These are phyloP conservation scores for Candida ipomoeae DNA, from an alignment of 805 yeast species.

Conservation along the genomic window DNA sequence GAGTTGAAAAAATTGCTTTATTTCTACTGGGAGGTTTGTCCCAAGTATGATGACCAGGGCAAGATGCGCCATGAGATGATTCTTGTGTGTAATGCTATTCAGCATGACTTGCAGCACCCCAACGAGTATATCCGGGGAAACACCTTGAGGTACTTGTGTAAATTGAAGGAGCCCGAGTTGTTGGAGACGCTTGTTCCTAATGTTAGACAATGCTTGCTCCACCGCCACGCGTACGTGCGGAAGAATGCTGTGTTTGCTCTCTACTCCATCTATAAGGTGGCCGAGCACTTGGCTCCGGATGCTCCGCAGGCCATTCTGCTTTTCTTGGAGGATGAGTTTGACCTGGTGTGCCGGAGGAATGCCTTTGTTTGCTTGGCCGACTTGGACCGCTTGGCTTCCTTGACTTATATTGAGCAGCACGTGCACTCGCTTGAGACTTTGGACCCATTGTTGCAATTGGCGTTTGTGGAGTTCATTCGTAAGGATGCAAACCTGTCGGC, in stretches of 20 bases:
- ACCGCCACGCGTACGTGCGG: slow-evolving; percentile 96
- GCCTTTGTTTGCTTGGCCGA: slow-evolving; percentile 86
- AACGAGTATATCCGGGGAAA: slow-evolving; percentile 96
- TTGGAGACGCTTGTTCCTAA: slow-evolving; percentile 94
- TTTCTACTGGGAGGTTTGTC: slow-evolving; percentile 97
- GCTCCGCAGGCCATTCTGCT: slow-evolving; percentile 80
- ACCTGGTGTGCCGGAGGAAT: slow-evolving; percentile 91
- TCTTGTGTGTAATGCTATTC: slow-evolving; percentile 95
- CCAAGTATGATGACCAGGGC: slow-evolving; percentile 82
- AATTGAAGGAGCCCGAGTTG: slow-evolving; percentile 87
- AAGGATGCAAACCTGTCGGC: slow-evolving; percentile 54
- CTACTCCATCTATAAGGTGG: slow-evolving; percentile 71
- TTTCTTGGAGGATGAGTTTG: slow-evolving; percentile 78
- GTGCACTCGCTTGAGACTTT: slow-evolving; percentile 54
- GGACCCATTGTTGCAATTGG: slow-evolving; percentile 83
- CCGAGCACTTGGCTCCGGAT: slow-evolving; percentile 89
- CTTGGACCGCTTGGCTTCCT: slow-evolving; percentile 79
- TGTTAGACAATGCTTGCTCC: slow-evolving; percentile 85
- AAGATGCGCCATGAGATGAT: slow-evolving; percentile 98
- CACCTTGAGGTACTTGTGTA: slow-evolving; percentile 85
- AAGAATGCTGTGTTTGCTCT: slow-evolving; percentile 95
- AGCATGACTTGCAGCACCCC: slow-evolving; percentile 96
- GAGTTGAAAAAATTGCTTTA: slow-evolving; percentile 88
- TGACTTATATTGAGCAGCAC: slow-evolving; percentile 73
- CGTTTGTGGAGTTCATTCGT: slow-evolving; percentile 87